Base-by-base conservation (phyloP, 2,329 filamentous ascomycete genomes). In the Trichoderma hamatum region DNA sequence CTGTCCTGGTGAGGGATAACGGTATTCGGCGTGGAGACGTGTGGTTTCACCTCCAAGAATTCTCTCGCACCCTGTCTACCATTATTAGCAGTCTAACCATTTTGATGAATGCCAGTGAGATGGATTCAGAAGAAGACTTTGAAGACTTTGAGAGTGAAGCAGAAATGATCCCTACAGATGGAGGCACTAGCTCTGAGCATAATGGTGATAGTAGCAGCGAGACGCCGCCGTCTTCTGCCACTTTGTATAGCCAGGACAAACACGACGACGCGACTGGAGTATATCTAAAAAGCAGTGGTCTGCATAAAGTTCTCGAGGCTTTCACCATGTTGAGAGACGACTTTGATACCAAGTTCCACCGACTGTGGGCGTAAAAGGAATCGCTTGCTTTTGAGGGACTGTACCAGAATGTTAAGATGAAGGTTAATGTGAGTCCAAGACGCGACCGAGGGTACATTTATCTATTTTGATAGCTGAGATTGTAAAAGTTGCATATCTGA, bases 21-120 rank as follows among this genome's bases (percentile, higher is more conserved):
- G 83, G 85, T 3, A 89, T 95, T 74, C 87, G 86, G 55, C 80
- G 81, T 1, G 86, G 87, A 5, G 90, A 93, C 58, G 84, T 92
- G 10, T 94, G 91, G 92, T 94, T 90, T 74, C 75, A 85, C 2
- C 82, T 94, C 2, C 92, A 93, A 58, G 82, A 84, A 71, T 86
- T 85, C 66, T 84, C 80, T 0, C 75, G 87, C 24, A 76, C 90
- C 0, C 81, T 92, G 0, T 90, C 90, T 0, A 92, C 92, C 11
- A 92, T 96, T 72, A 86, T 92, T 39, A 89, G 89, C 0, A 88
- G 86, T 59, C 76, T 92, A 2, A 82, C 82, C 6, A 86, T 85
- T 71, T 86, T 89, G 73, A 78, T 85, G 39, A 76, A 76, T 19
- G 77, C 76, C 21, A 76, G 79, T 3, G 77, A 82, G 54, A 73